Evolutionary conservation across 2,329 filamentous ascomycete genomes (phyloP).

Genomic region (Penicillium expansum): DNA sequence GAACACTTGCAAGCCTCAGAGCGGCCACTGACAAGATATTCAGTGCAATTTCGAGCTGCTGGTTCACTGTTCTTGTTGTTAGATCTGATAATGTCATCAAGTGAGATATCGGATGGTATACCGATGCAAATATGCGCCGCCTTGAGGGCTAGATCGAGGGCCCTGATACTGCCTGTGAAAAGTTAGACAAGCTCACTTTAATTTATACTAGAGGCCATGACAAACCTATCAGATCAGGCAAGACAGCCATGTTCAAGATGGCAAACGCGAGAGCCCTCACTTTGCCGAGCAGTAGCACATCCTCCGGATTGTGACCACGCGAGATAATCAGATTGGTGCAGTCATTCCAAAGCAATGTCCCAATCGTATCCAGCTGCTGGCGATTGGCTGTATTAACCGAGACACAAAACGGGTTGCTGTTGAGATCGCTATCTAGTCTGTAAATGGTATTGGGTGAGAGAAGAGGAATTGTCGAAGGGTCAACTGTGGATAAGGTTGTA

Average conservation of each 20-base stretch:
- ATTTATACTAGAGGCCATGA: not conserved
- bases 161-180: conserved; percentile 37
- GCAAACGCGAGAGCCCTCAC: conserved; percentile 1
- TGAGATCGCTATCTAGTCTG: not conserved
- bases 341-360: conserved; percentile 40
- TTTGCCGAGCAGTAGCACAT: not conserved
- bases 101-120: conserved; percentile 31
- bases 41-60: conserved; percentile 57
- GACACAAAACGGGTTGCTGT: not conserved
- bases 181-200: not conserved
- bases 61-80: conserved; percentile 42
- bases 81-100: conserved; percentile 13
- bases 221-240: not conserved
- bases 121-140: conserved; percentile 63
- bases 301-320: conserved; percentile 1
- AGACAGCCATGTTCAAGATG: not conserved
- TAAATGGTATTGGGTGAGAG: not conserved
- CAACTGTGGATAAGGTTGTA: not conserved
- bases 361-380: conserved; percentile 29
- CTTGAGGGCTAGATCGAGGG: conserved; percentile 67
- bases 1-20: conserved; percentile 48
- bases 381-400: no score
- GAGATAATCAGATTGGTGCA: conserved; percentile 26
- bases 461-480: not conserved
- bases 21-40: conserved; percentile 64